phyloP scores from a whole-genome alignment of 2,329 filamentous ascomycete genomes.

The Elsinoe arachidis region DNA sequence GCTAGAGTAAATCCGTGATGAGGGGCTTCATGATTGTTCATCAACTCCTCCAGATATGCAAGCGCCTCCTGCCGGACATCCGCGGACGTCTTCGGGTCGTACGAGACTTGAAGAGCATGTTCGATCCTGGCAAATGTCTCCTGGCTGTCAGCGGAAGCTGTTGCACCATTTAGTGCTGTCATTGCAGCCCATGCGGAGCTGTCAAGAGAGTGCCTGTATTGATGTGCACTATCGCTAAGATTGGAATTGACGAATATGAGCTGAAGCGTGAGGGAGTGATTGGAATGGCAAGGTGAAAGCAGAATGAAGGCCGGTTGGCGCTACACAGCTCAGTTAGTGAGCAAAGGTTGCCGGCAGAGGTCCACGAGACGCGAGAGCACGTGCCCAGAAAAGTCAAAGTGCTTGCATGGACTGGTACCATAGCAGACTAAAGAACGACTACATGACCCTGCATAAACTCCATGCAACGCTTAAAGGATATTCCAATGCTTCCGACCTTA shows the following conservation, averaged over 20 bases:
- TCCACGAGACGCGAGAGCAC: background rate
- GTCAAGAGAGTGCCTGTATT: no score
- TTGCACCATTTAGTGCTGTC: background rate
- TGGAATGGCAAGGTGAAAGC: background rate
- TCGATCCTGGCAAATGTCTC: slow-evolving; percentile 58
- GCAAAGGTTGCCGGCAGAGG: background rate
- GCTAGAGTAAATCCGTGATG: slow-evolving; percentile 79
- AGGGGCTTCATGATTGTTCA: slow-evolving; percentile 68
- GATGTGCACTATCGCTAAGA: background rate
- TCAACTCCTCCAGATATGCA: slow-evolving; percentile 75
- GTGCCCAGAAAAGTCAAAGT: slow-evolving; percentile 2
- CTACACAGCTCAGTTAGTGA: background rate
- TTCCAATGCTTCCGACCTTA: slow-evolving; percentile 18
- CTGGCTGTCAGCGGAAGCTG: slow-evolving; percentile 2
- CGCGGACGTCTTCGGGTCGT: slow-evolving; percentile 73
- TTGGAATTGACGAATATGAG: background rate
- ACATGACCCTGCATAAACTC: background rate
- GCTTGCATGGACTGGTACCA: background rate
- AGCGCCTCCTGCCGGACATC: slow-evolving; percentile 74
- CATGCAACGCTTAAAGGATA: background rate
- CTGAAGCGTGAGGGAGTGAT: background rate
- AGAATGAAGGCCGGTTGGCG: background rate
- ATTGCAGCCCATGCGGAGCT: slow-evolving; percentile 1
- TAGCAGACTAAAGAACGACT: background rate
- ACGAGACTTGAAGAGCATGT: slow-evolving; percentile 78